phyloP scores from a whole-genome alignment of 257 asterid species.

The Primulina huaijiensis region DNA sequence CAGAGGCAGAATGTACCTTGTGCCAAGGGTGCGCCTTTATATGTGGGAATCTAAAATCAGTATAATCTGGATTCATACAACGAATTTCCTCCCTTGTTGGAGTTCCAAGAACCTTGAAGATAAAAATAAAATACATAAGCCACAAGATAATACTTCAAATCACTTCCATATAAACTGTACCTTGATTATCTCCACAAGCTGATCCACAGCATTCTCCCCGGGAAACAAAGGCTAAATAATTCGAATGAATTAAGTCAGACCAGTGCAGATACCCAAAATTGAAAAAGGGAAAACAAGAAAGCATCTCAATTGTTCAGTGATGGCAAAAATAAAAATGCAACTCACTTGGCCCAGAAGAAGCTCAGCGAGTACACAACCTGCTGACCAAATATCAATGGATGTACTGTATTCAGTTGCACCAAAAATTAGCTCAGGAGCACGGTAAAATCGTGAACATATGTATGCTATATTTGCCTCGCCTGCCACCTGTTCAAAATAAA shows the following conservation, averaged over 20 bases:
- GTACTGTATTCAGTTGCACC: conserved; percentile 93
- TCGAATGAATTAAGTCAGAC: conserved; percentile 24
- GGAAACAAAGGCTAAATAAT: conserved; percentile 80
- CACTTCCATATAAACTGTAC: conserved; percentile 32
- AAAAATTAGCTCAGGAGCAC: conserved; percentile 98
- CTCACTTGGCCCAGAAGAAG: conserved; percentile 90
- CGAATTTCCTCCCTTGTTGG: conserved; percentile 96
- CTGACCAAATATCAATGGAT: conserved; percentile 97
- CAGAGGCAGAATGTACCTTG: conserved; percentile 47
- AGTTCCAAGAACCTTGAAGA: conserved; percentile 85
- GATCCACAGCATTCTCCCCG: conserved; percentile 97
- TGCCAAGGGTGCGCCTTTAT: conserved; percentile 97
- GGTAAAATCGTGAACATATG: conserved; percentile 92
- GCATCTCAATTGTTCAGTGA: not conserved
- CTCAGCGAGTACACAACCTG: conserved; percentile 96
- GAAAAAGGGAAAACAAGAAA: not conserved
- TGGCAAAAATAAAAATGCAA: conserved; percentile 15
- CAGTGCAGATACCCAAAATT: not conserved
- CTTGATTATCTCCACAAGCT: conserved; percentile 93
- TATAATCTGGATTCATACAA: conserved; percentile 91
- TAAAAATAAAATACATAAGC: conserved; percentile 21
- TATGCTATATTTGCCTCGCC: conserved; percentile 95
- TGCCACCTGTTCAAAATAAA: conserved; percentile 46
- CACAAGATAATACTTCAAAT: conserved; percentile 13
- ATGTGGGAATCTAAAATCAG: conserved; percentile 92